Evolutionary conservation across 441 rosid species (phyloP).

Genomic region (Pelargonium cotyledonis): DNA sequence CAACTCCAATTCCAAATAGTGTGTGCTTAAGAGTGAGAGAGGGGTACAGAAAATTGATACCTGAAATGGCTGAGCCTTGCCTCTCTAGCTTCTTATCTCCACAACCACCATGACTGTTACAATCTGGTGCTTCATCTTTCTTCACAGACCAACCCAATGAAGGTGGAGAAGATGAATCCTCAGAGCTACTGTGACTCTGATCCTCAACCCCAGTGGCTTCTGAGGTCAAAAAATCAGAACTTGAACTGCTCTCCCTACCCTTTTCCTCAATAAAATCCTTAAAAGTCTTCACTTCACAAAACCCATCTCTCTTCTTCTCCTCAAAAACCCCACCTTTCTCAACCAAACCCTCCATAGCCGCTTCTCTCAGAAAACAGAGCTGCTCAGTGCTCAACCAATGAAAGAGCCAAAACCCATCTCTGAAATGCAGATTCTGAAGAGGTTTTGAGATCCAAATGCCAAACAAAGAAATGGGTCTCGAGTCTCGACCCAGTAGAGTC

Average conservation of each 20-base stretch:
- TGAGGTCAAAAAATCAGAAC: conserved; percentile 64
- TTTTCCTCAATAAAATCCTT: conserved; percentile 42
- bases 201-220: conserved; percentile 56
- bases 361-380: conserved; percentile 15
- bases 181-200: conserved; percentile 57
- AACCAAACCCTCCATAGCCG: conserved; percentile 43
- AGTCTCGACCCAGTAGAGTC: neutral
- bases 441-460: conserved; percentile 41
- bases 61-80: conserved; percentile 53
- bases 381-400: conserved; percentile 29
- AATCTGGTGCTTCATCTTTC: conserved; percentile 36
- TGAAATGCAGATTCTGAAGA: conserved; percentile 29
- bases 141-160: conserved; percentile 47
- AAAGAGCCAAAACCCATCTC: conserved; percentile 23
- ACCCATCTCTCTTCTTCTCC: conserved; percentile 24
- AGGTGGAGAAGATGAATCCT: conserved; percentile 56
- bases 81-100: conserved; percentile 34
- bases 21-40: neutral
- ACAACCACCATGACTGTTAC: conserved; percentile 21
- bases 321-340: conserved; percentile 30
- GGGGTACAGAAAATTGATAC: conserved; percentile 25
- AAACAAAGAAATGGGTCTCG: conserved; percentile 24
- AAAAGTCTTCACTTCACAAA: conserved; percentile 23
- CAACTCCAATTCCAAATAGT: conserved; percentile 4
- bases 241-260: conserved; percentile 58